Evolutionary conservation across 2,329 filamentous ascomycete species (phyloP).

Genomic region (Aspergillus carbonarius): DNA sequence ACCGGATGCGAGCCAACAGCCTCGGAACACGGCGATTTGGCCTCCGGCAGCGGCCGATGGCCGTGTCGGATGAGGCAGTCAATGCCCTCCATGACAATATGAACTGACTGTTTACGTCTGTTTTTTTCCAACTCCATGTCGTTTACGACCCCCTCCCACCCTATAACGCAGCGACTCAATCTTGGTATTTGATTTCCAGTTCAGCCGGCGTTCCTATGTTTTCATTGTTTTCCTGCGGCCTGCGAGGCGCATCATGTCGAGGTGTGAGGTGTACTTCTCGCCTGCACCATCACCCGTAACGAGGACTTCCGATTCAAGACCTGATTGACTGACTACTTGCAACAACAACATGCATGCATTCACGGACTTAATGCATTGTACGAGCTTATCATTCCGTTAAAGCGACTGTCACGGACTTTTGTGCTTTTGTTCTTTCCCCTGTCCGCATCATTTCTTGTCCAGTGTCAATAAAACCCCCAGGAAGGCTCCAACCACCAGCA

Average conservation of each 20-base stretch:
- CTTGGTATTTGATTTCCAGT: conserved; percentile 19
- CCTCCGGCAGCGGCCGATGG: conserved; percentile 31
- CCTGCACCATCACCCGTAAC: conserved; percentile 1
- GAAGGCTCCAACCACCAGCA: conserved; percentile 1
- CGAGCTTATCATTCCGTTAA: background rate
- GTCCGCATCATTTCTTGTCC: background rate
- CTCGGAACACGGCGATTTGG: conserved; percentile 37
- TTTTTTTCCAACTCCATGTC: conserved; percentile 10
- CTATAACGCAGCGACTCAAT: conserved; percentile 27
- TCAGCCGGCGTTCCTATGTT: conserved; percentile 21
- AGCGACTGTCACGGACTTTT: conserved; percentile 2
- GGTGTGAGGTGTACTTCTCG: background rate
- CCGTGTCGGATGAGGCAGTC: conserved; percentile 24
- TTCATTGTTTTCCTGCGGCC: background rate
- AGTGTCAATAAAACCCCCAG: background rate
- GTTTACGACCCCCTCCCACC: conserved; percentile 14
- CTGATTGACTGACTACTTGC: background rate
- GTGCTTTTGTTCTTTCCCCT: background rate
- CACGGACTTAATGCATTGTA: background rate
- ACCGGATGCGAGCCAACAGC: conserved; percentile 39
- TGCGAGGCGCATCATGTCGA: conserved; percentile 1
- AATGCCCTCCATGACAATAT: conserved; percentile 33
- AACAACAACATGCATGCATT: background rate
- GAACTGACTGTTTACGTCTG: conserved; percentile 23
- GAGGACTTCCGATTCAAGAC: conserved; percentile 5